Conservation (phyloP, 768 basidiomycete species). For the Psilocybe cyanescens region DNA sequence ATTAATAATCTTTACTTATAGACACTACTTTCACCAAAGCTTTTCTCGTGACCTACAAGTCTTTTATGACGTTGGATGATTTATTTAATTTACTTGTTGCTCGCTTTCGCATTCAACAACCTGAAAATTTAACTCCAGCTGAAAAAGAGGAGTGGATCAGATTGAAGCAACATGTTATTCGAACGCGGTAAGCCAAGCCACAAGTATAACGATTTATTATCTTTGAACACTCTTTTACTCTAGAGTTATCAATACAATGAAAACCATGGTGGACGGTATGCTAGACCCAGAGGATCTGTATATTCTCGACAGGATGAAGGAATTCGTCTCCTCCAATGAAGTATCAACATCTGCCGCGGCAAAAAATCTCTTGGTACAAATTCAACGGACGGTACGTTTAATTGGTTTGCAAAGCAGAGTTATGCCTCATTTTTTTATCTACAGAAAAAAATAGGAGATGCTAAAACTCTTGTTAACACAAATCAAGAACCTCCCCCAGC, state of each 20-base stretch:
- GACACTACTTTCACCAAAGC: conserved; percentile 84
- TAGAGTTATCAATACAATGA: conserved; percentile 90
- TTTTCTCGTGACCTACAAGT: conserved; percentile 96
- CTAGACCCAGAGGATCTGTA: conserved; percentile 86
- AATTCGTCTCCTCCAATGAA: conserved; percentile 71
- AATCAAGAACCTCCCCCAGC: conserved; percentile 65
- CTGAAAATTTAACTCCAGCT: conserved; percentile 58
- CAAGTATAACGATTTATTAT: background rate
- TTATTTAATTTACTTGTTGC: conserved; percentile 81
- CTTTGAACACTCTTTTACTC: conserved; percentile 7
- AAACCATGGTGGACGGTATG: conserved; percentile 85
- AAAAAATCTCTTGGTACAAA: conserved; percentile 71
- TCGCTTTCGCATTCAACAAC: conserved; percentile 80
- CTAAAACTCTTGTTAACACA: conserved; percentile 60
- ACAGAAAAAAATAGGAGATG: conserved; percentile 59
- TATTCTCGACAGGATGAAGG: conserved; percentile 81
- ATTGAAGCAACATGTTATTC: conserved; percentile 85
- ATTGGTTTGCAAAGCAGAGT: conserved; percentile 1
- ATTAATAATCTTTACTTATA: conserved; percentile 26
- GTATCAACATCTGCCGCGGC: conserved; percentile 71
- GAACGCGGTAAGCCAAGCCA: conserved; percentile 67
- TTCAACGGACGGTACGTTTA: conserved; percentile 77
- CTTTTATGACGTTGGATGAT: conserved; percentile 84
- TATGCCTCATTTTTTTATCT: conserved; percentile 18
- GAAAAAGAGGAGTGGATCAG: conserved; percentile 83